A percentile compares a stretch with the other conserved stretches of the same genome.
Conservation (phyloP, 78 protist species). For the Capsaspora owczarzaki region DNA sequence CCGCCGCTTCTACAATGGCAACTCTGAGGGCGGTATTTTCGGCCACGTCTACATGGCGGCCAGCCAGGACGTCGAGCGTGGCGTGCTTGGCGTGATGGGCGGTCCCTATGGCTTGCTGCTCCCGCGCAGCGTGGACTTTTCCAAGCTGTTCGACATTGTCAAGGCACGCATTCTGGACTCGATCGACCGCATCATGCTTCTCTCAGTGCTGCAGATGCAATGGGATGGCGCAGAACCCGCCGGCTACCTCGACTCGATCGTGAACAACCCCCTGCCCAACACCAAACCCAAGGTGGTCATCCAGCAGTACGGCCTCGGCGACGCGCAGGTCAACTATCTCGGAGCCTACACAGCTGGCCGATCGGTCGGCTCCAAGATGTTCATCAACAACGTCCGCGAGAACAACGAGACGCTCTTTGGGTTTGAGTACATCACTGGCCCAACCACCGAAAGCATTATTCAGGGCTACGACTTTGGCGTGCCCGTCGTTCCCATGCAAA, state of each 20-base stretch:
- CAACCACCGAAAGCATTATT: neutral
- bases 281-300: neutral
- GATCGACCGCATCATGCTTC: neutral
- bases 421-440: neutral
- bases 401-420: neutral
- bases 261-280: neutral
- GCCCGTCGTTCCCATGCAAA: neutral
- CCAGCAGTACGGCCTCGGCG: neutral
- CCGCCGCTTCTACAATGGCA: neutral
- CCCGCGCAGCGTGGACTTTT: slow-evolving; percentile 5
- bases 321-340: slow-evolving; percentile 3
- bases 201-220: neutral
- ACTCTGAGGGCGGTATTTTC: neutral
- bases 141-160: neutral
- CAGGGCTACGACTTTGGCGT: neutral
- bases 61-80: neutral
- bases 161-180: neutral
- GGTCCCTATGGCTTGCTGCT: neutral
- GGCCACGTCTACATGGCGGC: slow-evolving; percentile 3
- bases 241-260: neutral
- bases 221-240: slow-evolving; percentile 13
- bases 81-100: neutral
- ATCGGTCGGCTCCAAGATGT: neutral
- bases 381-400: neutral
- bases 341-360: neutral